phyloP scores from a whole-genome alignment of 345 rosid species.

The Moricandia moricandioides region DNA sequence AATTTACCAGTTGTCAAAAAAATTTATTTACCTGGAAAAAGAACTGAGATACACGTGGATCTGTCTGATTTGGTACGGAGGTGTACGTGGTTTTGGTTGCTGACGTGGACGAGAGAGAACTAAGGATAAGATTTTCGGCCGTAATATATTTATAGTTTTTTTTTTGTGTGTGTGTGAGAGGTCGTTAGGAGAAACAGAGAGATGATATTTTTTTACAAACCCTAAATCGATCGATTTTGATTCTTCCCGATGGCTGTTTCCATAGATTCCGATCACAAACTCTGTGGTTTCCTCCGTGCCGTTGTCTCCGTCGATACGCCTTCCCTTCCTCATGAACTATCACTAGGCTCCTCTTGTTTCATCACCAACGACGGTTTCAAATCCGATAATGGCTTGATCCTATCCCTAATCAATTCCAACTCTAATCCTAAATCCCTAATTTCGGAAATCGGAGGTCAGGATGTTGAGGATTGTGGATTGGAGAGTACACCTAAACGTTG shows the following conservation, averaged over 20 bases:
- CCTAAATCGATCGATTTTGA: not conserved
- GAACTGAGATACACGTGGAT: not conserved
- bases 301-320: constrained; percentile 47
- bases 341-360: constrained; percentile 47
- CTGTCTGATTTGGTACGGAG: not conserved
- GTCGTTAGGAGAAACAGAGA: not conserved
- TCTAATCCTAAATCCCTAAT: not conserved
- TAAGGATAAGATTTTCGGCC: not conserved
- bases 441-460: not conserved
- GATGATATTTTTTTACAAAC: not conserved
- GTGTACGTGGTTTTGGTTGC: not conserved
- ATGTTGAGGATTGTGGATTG: constrained; percentile 23
- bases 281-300: constrained; percentile 68
- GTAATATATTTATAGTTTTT: not conserved
- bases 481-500: constrained; percentile 24
- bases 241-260: constrained; percentile 27
- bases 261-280: constrained; percentile 46
- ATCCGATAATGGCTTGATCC: constrained; percentile 44
- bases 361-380: constrained; percentile 49
- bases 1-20: too few relatives aligned
- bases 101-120: constrained; percentile 9
- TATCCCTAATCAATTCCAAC: constrained; percentile 32
- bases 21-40: too few relatives aligned
- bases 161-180: not conserved
- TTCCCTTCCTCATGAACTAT: constrained; percentile 1